Conservation (phyloP, 139 green algal genomes). For the Chlorella sp. region DNA sequence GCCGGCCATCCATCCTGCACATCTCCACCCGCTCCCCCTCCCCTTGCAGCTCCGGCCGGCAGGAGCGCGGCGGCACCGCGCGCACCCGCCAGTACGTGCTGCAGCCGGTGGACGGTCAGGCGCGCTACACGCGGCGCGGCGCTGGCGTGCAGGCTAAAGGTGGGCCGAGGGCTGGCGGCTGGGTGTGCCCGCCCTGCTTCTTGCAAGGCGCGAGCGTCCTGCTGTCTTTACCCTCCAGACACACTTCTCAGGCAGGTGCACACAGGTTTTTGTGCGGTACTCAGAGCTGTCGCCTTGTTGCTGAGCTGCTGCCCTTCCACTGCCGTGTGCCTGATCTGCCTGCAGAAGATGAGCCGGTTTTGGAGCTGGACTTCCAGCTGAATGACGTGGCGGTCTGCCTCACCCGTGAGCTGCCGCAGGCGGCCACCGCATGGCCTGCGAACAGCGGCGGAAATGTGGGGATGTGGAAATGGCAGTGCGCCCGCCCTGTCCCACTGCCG, state of each 20-base stretch:
- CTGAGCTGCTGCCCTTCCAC: background rate
- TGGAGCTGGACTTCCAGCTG: conserved; percentile 53
- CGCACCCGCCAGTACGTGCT: conserved; percentile 63
- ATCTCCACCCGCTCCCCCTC: too few relatives aligned
- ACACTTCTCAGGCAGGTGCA: background rate
- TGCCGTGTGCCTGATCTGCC: background rate
- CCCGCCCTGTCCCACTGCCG: too few relatives aligned
- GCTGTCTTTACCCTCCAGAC: too few relatives aligned
- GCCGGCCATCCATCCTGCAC: too few relatives aligned
- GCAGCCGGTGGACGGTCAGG: conserved; percentile 64
- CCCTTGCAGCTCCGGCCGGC: background rate
- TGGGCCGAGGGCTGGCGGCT: background rate
- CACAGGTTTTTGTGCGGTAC: background rate
- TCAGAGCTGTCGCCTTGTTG: background rate
- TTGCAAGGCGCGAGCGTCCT: too few relatives aligned
- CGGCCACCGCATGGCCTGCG: too few relatives aligned
- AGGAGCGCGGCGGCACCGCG: conserved; percentile 18
- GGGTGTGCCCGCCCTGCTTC: background rate
- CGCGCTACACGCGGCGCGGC: conserved; percentile 66
- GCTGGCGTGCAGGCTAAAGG: conserved; percentile 44
- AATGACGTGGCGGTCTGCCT: conserved; percentile 58
- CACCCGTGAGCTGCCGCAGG: conserved; percentile 48
- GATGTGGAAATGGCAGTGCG: too few relatives aligned
- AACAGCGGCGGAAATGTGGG: too few relatives aligned
- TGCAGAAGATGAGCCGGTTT: conserved; percentile 37